Base-by-base conservation (phyloP, 441 rosid species). In the Gossypium aridum region DNA sequence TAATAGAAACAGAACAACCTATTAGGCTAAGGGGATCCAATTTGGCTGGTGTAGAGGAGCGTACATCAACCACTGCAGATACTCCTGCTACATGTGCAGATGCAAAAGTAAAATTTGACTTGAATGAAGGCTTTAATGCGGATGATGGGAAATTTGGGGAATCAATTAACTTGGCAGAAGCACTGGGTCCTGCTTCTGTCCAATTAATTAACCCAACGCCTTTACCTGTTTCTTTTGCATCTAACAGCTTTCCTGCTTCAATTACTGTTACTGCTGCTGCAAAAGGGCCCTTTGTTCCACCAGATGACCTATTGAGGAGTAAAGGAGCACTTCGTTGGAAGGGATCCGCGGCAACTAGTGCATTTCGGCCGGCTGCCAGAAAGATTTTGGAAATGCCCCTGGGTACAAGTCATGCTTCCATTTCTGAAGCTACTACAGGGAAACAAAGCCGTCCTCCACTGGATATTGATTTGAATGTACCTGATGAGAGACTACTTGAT, bases 281-380 rank as follows among this genome's bases (percentile, higher is more conserved):
- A 39, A 95, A 93, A 72, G 89, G 97, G 47, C 84, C 92, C 9
- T 95, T 93, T 87, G 86, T 90, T 49, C 98, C 94, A 4, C 96
- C 87, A 14, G 91, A 90, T 22, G 91, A 95, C 74, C 76, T 90
- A 7, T 66, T 91, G 79, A 86, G 84, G 85, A 87, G 82, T 71
- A 93, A 85, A 83, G 90, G 83, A 23, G 82, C 80, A 75, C 83
- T 91, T 84, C 95, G 99, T 56, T 93, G 99, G 99, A 95, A 92
- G 84, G 99, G 99, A 71, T 91, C 99, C 26, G 98, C 99, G 3
- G 97, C 98, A 64, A 95, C 99, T 13, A 95, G 99, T 81, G 99
- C 99, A 17, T 95, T 95, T 78, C 84, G 99, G 2, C 99, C 96
- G 17, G 96, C 99, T 64, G 99, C 98, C 22, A 85, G 99, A 77